Evolutionary conservation across 495 filamentous ascomycete genomes (phyloP), one percentile per base, ranked within the genome.

Genomic region (Daldinia decipiens): DNA sequence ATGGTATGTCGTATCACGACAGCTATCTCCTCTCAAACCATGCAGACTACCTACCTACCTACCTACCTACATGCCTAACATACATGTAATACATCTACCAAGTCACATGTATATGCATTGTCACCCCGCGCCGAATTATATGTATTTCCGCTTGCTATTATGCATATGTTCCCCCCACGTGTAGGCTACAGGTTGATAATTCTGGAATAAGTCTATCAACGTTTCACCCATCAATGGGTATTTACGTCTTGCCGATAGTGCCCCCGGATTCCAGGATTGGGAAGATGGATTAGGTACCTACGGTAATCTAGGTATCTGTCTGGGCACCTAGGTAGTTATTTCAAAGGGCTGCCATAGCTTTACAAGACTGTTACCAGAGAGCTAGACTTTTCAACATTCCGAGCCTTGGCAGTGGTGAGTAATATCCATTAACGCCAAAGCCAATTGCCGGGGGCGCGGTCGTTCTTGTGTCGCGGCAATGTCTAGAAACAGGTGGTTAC

Each of bases 401-500:
- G 34, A 24, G 12, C 8, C 19, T 6, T 19, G 51, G 51, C 40
- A 19, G 62, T 27, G 47, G 21, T 38, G 34, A 31, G 15, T 6
- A 36, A 27, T 43, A 57, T 54, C 26, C 7, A 53, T 27, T 21
- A 17, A 27, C 40, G n/a, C 19, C 31, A 31, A 31, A 45, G 15
- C 39, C 21, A 68, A 72, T 61, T 68, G 70, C 69, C 64, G 59
- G 55, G 54, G 39, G 29, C 53, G 27, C 59, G 21, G 31, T 45
- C 69, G 64, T 64, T 67, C 43, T 67, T 67, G 69, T 67, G 63
- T 38, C 39, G 29, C 55, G 32, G 39, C 27, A 65, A 65, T 67
- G 70, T 68, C 65, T 72, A 61, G 56, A 50, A 68, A 61, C 56
- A 38, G 56, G 34, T 62, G 60, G 65, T 63, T 32, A 72, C 70